These are phyloP conservation scores for Pelagophyceae sp. DNA, from an alignment of 352 stramenopile genomes.

Conservation along the genomic window DNA sequence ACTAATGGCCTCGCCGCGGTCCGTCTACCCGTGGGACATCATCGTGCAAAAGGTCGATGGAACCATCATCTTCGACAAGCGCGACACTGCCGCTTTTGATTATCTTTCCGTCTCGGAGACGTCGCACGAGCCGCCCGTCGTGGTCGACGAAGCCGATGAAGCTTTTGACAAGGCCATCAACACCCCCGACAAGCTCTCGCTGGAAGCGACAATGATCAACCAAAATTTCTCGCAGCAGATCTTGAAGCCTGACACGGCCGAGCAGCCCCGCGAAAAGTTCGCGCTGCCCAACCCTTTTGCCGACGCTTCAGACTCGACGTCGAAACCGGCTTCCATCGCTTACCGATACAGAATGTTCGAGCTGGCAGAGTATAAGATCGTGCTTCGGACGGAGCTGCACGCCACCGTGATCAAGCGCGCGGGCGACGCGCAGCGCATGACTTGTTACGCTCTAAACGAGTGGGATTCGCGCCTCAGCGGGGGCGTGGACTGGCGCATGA, in stretches of 20 bases:
- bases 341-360: slow-evolving; percentile 95
- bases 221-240: slow-evolving; percentile 97
- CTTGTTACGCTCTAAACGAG: slow-evolving; percentile 90
- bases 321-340: slow-evolving; percentile 74
- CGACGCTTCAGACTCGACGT: slow-evolving; percentile 76
- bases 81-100: slow-evolving; percentile 83
- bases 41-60: slow-evolving; percentile 75
- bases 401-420: slow-evolving; percentile 64
- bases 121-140: slow-evolving; percentile 69
- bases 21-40: slow-evolving; percentile 94
- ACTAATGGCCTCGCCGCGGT: slow-evolving; percentile 88
- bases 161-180: slow-evolving; percentile 69
- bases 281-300: slow-evolving; percentile 78
- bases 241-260: slow-evolving; percentile 54
- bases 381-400: slow-evolving; percentile 89
- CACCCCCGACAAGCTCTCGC: slow-evolving; percentile 81
- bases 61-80: slow-evolving; percentile 94
- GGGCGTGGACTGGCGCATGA: slow-evolving; percentile 83
- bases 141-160: slow-evolving; percentile 23
- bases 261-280: slow-evolving; percentile 25
- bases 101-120: slow-evolving; percentile 91
- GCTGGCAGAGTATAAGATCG: slow-evolving; percentile 71
- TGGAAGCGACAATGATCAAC: slow-evolving; percentile 96
- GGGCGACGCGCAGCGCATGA: slow-evolving; percentile 73
- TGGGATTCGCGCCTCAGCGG: slow-evolving; percentile 81